Percentiles rank a stretch among this genome's conserved stretches.
Conservation (phyloP, 768 basidiomycete species). For the Steccherinum ochraceum region DNA sequence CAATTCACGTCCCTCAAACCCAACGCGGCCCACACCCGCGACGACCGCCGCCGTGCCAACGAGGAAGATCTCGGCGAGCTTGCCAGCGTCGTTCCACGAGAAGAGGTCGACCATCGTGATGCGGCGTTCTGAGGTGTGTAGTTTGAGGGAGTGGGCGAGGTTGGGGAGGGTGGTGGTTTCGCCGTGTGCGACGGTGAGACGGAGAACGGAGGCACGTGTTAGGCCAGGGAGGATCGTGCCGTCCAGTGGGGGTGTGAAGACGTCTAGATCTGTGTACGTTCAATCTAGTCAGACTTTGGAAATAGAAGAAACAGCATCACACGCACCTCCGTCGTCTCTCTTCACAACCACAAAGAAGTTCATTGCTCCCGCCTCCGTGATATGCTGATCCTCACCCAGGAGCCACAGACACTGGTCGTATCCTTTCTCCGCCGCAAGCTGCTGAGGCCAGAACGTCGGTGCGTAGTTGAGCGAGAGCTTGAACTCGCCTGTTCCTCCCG, state of each 20-base stretch:
- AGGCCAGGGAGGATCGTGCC: conserved; percentile 92
- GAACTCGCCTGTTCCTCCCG: conserved; percentile 51
- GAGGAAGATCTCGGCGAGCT: conserved; percentile 76
- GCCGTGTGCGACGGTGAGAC: conserved; percentile 58
- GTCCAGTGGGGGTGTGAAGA: conserved; percentile 84
- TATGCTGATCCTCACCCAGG: conserved; percentile 28
- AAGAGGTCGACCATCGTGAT: conserved; percentile 40
- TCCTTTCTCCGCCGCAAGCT: conserved; percentile 40
- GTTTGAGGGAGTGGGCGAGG: conserved; percentile 35
- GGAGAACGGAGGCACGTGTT: conserved; percentile 79
- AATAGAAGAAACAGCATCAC: background rate
- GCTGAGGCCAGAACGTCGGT: conserved; percentile 38
- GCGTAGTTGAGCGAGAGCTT: conserved; percentile 43
- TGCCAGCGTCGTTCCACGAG: conserved; percentile 44
- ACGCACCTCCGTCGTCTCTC: conserved; percentile 35
- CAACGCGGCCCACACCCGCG: conserved; percentile 65
- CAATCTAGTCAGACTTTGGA: background rate
- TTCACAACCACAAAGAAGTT: conserved; percentile 47
- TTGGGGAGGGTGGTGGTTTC: conserved; percentile 29
- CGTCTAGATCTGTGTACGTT: conserved; percentile 65
- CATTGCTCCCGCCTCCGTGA: conserved; percentile 45
- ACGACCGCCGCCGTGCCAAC: conserved; percentile 82
- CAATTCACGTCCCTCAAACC: conserved; percentile 61
- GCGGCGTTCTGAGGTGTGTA: conserved; percentile 36
- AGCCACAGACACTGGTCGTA: conserved; percentile 56